Conservation (phyloP, 352 stramenopile species). For the Globisporangium perplexum region DNA sequence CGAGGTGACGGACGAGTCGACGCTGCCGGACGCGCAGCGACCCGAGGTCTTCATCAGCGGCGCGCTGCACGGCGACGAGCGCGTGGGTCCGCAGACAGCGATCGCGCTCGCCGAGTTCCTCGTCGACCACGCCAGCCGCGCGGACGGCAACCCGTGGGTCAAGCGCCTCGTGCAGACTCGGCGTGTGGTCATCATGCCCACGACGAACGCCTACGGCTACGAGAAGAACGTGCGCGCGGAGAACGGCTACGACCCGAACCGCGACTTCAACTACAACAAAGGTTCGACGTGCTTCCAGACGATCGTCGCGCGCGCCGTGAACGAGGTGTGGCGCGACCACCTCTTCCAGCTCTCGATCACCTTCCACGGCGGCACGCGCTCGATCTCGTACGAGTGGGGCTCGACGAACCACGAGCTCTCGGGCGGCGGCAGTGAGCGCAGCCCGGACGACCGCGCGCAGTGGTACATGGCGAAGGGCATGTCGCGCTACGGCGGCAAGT, state of each 20-base stretch:
- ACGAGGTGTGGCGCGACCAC: constrained; percentile 94
- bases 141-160: constrained; percentile 49
- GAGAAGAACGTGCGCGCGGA: constrained; percentile 74
- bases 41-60: constrained; percentile 95
- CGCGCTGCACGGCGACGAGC: constrained; percentile 93
- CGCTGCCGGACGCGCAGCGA: constrained; percentile 49
- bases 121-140: constrained; percentile 36
- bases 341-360: constrained; percentile 95
- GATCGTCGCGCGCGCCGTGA: constrained; percentile 90
- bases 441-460: constrained; percentile 50
- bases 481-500: constrained; percentile 61
- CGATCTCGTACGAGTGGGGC: constrained; percentile 96
- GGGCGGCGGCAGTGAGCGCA: constrained; percentile 34
- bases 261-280: constrained; percentile 95
- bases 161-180: constrained; percentile 78
- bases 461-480: constrained; percentile 48
- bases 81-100: constrained; percentile 84
- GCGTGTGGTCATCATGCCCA: constrained; percentile 78
- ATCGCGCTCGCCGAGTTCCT: constrained; percentile 71
- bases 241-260: constrained; percentile 90
- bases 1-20: constrained; percentile 77
- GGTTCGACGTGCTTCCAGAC: constrained; percentile 87
- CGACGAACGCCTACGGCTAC: constrained; percentile 92
- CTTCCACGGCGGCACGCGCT: constrained; percentile 95
- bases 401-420: constrained; percentile 71